A percentile compares a stretch with the other conserved stretches of the same genome.
These are phyloP conservation scores for Vaccinium darrowii DNA, from an alignment of 148 eudicot species.

Conservation along the genomic window DNA sequence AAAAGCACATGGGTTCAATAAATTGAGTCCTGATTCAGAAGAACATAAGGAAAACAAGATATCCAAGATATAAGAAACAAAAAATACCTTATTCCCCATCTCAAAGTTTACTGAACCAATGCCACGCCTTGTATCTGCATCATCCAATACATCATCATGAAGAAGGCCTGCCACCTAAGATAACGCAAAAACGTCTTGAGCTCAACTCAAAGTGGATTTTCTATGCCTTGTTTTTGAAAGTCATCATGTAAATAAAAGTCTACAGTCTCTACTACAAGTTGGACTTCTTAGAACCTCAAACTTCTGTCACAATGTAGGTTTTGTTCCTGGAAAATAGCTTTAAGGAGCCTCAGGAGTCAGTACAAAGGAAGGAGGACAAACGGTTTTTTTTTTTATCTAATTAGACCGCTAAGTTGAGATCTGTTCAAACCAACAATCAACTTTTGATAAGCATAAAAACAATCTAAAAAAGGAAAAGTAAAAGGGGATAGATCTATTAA, in stretches of 20 bases:
- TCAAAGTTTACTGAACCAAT: slow-evolving; percentile 68
- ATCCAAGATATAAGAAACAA: background rate
- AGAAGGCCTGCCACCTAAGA: slow-evolving; percentile 96
- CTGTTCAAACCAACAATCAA: background rate
- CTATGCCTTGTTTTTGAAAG: background rate
- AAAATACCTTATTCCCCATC: slow-evolving; percentile 75
- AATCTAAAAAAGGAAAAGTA: background rate
- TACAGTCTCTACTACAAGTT: background rate
- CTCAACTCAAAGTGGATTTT: background rate
- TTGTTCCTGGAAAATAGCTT: background rate
- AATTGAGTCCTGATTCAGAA: background rate
- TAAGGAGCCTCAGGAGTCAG: background rate
- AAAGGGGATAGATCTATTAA: background rate
- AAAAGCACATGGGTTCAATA: background rate
- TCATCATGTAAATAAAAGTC: background rate
- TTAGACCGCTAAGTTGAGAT: background rate
- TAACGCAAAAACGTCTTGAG: slow-evolving; percentile 7
- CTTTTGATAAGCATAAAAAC: background rate
- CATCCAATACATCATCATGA: slow-evolving; percentile 97
- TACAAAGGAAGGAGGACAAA: background rate
- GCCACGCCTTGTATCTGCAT: slow-evolving; percentile 96
- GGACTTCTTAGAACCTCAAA: background rate
- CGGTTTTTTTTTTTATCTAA: background rate
- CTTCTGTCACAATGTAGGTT: background rate
- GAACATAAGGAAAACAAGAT: background rate